Evolutionary conservation across 208 protist genomes (phyloP).

Genomic region (Leishmania braziliensis): DNA sequence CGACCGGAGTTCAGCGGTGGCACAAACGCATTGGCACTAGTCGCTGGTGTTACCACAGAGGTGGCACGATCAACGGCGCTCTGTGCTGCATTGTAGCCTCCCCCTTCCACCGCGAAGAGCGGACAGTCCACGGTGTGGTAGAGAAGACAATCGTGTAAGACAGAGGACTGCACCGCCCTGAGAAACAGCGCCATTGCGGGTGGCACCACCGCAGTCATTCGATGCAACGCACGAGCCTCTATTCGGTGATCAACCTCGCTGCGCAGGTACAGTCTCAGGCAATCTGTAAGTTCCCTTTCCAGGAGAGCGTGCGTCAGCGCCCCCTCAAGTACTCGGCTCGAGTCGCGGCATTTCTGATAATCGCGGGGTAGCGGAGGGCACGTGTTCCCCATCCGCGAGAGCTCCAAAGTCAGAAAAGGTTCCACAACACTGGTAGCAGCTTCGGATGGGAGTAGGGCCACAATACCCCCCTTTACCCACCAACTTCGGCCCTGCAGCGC

Average conservation of each 20-base stretch:
- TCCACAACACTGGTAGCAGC: conserved; percentile 7
- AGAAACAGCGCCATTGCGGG: conserved; percentile 45
- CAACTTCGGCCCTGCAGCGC: conserved; percentile 26
- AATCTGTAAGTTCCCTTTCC: conserved; percentile 9
- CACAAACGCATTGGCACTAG: neutral
- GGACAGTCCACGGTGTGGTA: conserved; percentile 43
- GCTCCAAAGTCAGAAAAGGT: conserved; percentile 38
- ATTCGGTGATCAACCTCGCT: conserved; percentile 16
- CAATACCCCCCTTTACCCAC: conserved; percentile 9
- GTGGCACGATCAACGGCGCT: no score
- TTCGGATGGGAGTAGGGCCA: conserved; percentile 12
- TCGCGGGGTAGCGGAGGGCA: neutral
- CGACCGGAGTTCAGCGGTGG: neutral
- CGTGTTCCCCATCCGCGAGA: conserved; percentile 9
- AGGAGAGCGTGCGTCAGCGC: conserved; percentile 3
- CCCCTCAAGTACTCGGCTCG: neutral
- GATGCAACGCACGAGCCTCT: conserved; percentile 35
- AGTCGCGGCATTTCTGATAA: neutral
- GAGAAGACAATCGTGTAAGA: conserved; percentile 40
- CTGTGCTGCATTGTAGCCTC: neutral
- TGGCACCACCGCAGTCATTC: conserved; percentile 41
- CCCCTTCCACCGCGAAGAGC: conserved; percentile 9
- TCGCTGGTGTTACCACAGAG: neutral
- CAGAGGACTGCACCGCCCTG: conserved; percentile 10
- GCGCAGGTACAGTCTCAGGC: neutral